Conservation (phyloP, 768 basidiomycete species). For the Tricholomella constricta region DNA sequence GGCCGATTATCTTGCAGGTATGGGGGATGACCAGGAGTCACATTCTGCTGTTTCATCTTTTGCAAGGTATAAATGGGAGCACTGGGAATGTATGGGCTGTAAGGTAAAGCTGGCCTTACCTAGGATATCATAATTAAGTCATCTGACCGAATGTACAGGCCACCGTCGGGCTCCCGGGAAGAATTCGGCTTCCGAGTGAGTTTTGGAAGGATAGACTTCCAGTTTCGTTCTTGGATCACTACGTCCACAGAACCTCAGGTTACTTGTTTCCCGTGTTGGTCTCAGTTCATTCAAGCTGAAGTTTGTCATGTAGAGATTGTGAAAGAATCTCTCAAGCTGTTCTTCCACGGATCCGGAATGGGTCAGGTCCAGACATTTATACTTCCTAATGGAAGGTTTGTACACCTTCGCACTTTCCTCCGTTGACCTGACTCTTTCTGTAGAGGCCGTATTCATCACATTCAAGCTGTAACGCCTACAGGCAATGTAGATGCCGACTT, state of each 20-base stretch:
- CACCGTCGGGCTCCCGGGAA: conserved; percentile 22
- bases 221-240: conserved; percentile 32
- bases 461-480: conserved; percentile 42
- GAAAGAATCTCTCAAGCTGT: conserved; percentile 19
- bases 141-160: conserved; percentile 18
- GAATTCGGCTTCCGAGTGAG: conserved; percentile 35
- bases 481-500: conserved; percentile 51
- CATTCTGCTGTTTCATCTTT: conserved; percentile 9
- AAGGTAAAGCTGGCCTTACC: conserved; percentile 35
- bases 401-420: neutral
- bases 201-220: conserved; percentile 36
- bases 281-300: neutral
- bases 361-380: conserved; percentile 47
- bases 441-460: conserved; percentile 67
- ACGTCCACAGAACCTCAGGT: conserved; percentile 35
- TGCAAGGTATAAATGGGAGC: conserved; percentile 69
- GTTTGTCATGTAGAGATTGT: conserved; percentile 31
- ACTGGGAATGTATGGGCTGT: conserved; percentile 70
- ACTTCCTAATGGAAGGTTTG: conserved; percentile 50
- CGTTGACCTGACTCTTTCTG: neutral
- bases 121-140: neutral
- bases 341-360: conserved; percentile 22
- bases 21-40: conserved; percentile 12
- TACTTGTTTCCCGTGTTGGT: neutral
- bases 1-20: conserved; percentile 78